Percentiles rank a stretch among this genome's conserved stretches.
These are phyloP conservation scores for Bothriochloa decipiens DNA, from an alignment of 176 grass and related monocot species.

Conservation along the genomic window DNA sequence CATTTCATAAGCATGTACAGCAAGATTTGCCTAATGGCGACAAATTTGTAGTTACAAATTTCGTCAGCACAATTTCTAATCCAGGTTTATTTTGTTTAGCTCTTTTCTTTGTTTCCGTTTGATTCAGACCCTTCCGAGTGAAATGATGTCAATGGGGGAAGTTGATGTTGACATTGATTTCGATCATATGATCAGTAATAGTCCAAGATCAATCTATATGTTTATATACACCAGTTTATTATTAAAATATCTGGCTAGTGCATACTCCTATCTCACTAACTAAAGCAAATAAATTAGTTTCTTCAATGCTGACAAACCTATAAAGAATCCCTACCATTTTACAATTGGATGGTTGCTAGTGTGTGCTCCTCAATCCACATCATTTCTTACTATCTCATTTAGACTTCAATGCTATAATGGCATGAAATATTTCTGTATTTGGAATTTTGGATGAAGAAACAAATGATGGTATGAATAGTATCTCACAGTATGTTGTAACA, in stretches of 20 bases:
- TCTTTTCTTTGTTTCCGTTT: neutral
- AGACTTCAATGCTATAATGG: neutral
- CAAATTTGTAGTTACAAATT: too few species aligned
- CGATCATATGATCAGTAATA: neutral
- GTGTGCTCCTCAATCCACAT: neutral
- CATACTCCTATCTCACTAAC: neutral
- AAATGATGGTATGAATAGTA: neutral
- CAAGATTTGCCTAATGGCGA: neutral
- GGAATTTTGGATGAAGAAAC: neutral
- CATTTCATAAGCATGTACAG: neutral
- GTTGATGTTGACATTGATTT: neutral
- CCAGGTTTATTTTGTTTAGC: slow-evolving; percentile 6
- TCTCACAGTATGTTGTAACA: neutral
- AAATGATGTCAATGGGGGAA: neutral
- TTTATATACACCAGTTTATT: neutral
- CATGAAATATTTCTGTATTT: neutral
- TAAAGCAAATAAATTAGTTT: neutral
- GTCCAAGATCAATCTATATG: neutral
- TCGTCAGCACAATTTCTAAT: neutral
- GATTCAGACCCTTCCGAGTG: neutral
- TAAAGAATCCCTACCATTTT: neutral
- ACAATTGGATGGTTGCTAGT: neutral
- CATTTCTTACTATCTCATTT: neutral
- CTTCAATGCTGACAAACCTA: neutral
- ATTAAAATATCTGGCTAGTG: neutral